These are phyloP conservation scores for Alternaria sp. DNA, from an alignment of 2,329 filamentous ascomycete genomes.

Conservation along the genomic window DNA sequence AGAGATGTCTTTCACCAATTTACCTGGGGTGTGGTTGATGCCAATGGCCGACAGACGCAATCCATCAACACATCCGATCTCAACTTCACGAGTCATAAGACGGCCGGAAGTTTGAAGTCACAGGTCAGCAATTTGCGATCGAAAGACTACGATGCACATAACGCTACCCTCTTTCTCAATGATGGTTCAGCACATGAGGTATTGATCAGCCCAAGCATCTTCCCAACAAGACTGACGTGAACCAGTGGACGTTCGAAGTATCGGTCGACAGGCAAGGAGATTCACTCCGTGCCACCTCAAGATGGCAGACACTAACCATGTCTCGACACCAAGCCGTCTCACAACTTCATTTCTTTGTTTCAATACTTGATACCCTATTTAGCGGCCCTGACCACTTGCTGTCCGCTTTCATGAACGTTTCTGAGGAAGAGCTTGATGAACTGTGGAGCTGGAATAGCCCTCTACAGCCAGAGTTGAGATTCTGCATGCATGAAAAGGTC, in stretches of 20 bases:
- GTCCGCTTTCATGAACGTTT: constrained; percentile 30
- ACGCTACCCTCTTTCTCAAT: constrained; percentile 34
- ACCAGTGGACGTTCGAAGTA: constrained; percentile 45
- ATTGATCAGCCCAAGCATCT: background rate
- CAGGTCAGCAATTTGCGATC: constrained; percentile 28
- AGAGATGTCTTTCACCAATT: constrained; percentile 44
- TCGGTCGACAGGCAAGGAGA: constrained; percentile 36
- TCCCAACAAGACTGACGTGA: constrained; percentile 5
- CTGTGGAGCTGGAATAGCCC: constrained; percentile 61
- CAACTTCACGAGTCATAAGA: constrained; percentile 26
- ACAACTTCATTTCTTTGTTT: constrained; percentile 55
- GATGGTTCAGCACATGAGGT: constrained; percentile 46
- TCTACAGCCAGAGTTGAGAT: constrained; percentile 55
- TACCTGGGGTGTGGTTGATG: constrained; percentile 35
- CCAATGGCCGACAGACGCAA: constrained; percentile 20
- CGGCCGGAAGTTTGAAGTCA: constrained; percentile 24
- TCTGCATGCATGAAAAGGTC: constrained; percentile 60
- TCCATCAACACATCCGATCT: constrained; percentile 30
- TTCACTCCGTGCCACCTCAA: constrained; percentile 51
- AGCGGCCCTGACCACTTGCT: constrained; percentile 25
- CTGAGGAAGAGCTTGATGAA: constrained; percentile 53
- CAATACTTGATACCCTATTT: constrained; percentile 51
- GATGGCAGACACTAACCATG: constrained; percentile 55
- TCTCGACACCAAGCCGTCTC: constrained; percentile 55
- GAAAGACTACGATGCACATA: constrained; percentile 20